phyloP scores from a whole-genome alignment of 169 alveolate genomes.

The Plasmodium ovale region DNA sequence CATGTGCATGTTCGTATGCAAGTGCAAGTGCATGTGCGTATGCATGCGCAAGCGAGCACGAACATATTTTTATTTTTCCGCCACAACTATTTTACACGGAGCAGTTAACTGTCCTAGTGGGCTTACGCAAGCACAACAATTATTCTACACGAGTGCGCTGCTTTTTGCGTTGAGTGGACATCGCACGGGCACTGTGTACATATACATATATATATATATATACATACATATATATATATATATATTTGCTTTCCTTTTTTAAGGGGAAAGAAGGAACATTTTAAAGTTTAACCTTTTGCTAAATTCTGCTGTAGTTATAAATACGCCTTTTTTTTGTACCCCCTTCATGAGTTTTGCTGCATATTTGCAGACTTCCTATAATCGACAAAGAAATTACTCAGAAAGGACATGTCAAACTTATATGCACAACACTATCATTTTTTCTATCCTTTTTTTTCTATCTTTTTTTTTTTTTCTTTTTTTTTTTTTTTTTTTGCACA shows the following conservation, averaged over 20 bases:
- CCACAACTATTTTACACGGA: too few species aligned
- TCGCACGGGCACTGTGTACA: not conserved
- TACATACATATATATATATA: not conserved
- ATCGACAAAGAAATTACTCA: not conserved
- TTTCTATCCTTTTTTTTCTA: not conserved
- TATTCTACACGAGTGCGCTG: not conserved
- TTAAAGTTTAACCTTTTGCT: constrained; percentile 8
- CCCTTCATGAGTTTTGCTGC: not conserved
- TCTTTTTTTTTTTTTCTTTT: not conserved
- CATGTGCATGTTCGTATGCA: too few species aligned
- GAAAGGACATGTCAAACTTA: not conserved
- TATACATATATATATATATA: not conserved
- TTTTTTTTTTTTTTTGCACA: not conserved
- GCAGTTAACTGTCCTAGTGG: too few species aligned
- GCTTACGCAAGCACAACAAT: not conserved
- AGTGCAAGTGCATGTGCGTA: too few species aligned
- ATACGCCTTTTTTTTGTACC: not conserved
- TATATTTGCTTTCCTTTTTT: not conserved
- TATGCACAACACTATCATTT: not conserved
- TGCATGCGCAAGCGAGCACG: too few species aligned
- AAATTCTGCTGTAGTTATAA: constrained; percentile 5
- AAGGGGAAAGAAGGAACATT: not conserved
- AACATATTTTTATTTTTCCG: not conserved
- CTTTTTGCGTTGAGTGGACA: not conserved
- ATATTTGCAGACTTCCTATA: not conserved